Conservation (phyloP, 345 rosid genomes). For the Salix dunnii region DNA sequence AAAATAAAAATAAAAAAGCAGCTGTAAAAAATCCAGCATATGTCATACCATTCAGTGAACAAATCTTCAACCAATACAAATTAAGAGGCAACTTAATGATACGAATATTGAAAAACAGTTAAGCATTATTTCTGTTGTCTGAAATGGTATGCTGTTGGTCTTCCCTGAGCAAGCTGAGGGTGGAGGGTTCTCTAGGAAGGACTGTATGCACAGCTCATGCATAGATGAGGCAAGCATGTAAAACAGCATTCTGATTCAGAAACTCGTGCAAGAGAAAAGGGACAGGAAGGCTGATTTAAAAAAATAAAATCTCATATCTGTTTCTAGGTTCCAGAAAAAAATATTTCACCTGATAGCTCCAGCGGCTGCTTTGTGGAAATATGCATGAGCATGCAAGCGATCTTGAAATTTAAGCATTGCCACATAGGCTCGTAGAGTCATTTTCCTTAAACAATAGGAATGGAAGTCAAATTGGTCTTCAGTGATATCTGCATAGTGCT, state of each 20-base stretch:
- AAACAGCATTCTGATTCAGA: neutral
- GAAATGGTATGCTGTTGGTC: neutral
- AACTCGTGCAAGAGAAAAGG: neutral
- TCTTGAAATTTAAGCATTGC: constrained; percentile 99
- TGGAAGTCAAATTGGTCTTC: constrained; percentile 99
- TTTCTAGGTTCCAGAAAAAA: neutral
- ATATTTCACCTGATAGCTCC: constrained; percentile 75
- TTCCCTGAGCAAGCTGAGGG: neutral
- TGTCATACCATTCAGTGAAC: neutral
- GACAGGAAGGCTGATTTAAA: too few relatives aligned
- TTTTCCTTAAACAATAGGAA: constrained; percentile 95
- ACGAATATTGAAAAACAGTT: neutral
- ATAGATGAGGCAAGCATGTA: neutral
- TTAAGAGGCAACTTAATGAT: neutral
- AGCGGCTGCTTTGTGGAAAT: constrained; percentile 93
- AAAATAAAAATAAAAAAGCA: neutral
- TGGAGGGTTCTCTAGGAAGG: neutral
- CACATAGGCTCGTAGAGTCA: constrained; percentile 94
- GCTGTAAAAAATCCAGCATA: neutral
- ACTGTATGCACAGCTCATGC: neutral
- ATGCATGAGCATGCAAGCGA: constrained; percentile 82
- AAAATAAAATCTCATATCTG: neutral
- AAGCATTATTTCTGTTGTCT: neutral
- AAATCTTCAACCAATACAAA: neutral
- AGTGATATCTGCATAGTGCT: constrained; percentile 96